A percentile compares a stretch with the other conserved stretches of the same genome.
Evolutionary conservation across 1,284 basidiomycete genomes (phyloP).

Genomic region (Rhodotorula glutinis): DNA sequence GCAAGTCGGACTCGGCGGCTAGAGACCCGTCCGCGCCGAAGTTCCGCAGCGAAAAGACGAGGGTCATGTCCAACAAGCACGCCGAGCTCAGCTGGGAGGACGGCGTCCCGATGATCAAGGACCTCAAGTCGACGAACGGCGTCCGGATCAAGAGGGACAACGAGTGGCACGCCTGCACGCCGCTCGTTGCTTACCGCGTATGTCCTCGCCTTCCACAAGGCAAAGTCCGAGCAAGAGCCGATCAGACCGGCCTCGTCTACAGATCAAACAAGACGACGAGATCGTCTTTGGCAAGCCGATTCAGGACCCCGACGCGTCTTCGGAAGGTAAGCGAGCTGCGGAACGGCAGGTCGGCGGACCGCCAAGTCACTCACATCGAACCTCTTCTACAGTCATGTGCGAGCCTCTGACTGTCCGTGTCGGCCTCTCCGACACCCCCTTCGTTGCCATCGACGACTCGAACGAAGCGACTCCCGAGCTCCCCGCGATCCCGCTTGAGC

Average conservation of each 20-base stretch:
- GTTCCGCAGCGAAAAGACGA: constrained; percentile 17
- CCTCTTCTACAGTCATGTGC: not conserved
- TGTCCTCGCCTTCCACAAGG: not conserved
- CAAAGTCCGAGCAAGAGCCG: no score
- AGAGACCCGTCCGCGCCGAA: constrained; percentile 5
- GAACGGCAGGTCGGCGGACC: no score
- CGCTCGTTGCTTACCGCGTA: constrained; percentile 6
- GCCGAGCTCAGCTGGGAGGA: constrained; percentile 11
- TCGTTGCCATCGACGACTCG: not conserved
- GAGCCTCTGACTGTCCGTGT: constrained; percentile 8
- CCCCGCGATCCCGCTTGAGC: not conserved
- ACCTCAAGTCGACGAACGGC: constrained; percentile 20
- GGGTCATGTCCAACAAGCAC: constrained; percentile 25
- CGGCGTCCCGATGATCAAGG: constrained; percentile 7
- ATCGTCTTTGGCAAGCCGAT: constrained; percentile 20
- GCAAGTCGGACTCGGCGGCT: not conserved
- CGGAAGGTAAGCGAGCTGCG: not conserved
- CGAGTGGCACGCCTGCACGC: not conserved
- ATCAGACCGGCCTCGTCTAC: no score
- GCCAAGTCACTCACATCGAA: no score
- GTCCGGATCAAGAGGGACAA: not conserved
- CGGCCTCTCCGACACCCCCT: not conserved
- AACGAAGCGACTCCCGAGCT: not conserved
- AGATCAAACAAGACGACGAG: constrained; percentile 10
- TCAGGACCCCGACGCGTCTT: not conserved